A percentile compares a stretch with the other conserved stretches of the same genome.
phyloP scores from a whole-genome alignment of 192 early-diverging fungal species.

The Coemansia sp. region DNA sequence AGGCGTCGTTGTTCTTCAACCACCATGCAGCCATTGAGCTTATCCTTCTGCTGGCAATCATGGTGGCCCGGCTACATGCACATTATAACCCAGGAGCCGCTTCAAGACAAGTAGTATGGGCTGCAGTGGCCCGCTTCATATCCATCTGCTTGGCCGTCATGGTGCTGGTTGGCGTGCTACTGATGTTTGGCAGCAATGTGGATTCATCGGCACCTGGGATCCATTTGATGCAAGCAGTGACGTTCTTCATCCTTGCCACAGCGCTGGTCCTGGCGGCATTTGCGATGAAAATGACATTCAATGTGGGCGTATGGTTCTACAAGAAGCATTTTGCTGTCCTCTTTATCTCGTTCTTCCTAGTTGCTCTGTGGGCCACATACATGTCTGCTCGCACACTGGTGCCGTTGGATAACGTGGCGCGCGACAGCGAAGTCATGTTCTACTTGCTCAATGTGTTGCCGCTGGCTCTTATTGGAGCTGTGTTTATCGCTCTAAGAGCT shows the following conservation, averaged over 20 bases:
- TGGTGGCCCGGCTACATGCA: constrained; percentile 6
- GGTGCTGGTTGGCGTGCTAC: constrained; percentile 4
- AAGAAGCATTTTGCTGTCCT: constrained; percentile 13
- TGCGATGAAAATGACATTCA: background rate
- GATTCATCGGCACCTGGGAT: background rate
- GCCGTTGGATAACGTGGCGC: constrained; percentile 17
- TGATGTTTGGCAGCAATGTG: constrained; percentile 19
- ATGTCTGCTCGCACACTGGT: constrained; percentile 22
- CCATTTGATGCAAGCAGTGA: constrained; percentile 16
- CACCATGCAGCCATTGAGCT: constrained; percentile 28
- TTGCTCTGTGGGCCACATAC: constrained; percentile 29
- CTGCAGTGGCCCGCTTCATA: constrained; percentile 9
- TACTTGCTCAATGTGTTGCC: constrained; percentile 19
- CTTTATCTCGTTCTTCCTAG: background rate
- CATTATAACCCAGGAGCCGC: constrained; percentile 17
- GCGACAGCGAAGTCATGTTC: constrained; percentile 17
- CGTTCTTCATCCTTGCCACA: constrained; percentile 7
- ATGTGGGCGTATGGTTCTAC: constrained; percentile 7
- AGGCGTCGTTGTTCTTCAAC: constrained; percentile 31
- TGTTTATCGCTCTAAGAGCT: constrained; percentile 11
- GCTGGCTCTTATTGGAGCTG: constrained; percentile 18
- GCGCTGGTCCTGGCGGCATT: background rate
- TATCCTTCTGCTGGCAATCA: constrained; percentile 5
- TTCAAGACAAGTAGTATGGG: background rate
- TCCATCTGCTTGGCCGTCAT: constrained; percentile 14